Base-by-base conservation (phyloP, 257 asterid species). In the Nicotiana knightiana region DNA sequence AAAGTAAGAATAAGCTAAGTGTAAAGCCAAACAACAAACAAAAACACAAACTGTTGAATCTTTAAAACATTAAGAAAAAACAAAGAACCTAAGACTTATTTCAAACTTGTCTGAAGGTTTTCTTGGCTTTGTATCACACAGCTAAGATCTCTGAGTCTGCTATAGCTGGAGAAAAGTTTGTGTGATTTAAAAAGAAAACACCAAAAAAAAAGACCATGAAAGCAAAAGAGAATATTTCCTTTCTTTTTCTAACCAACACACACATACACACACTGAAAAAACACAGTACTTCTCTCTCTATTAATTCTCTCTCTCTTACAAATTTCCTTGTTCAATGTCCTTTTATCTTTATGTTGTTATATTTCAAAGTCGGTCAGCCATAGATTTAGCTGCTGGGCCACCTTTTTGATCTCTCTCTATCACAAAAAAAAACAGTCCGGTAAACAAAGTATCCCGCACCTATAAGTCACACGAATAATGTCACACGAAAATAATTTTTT, bases 321-420 rank as follows among this genome's bases (percentile, higher is more conserved):
- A 79, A 17, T 51, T 81, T 78, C 51, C 66, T 24, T 57, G 86
- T 82, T 79, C 84, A 46, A 58, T 84, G 82, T 84, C 89, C 88
- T 90, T 87, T 89, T 88, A 81, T 88, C 84, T 84, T 90, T 89
- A 90, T 88, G 92, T 83, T 77, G 86, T 83, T 80, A 73, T 67
- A 86, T 87, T 90, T 93, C 93, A 89, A 93, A 85, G 89, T 82
- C 87, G 87, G 97, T 90, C 94, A 87, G 97, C 94, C 94, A 89
- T 90, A 86, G 96, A 90, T 89, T 86, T 84, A 82, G 90, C 86
- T 63, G 79, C 8, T 84, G 91, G 93, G 81, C 81, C 90, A 46
- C 13, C 37, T 73, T 46, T 80, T 68, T 73, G 82, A 66, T 85
- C 79, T 77, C 62, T 73, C 78, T 64, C 77, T 82, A 53, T 85